phyloP scores from a whole-genome alignment of 2,329 filamentous ascomycete genomes.

The Talaromyces pinophilus region DNA sequence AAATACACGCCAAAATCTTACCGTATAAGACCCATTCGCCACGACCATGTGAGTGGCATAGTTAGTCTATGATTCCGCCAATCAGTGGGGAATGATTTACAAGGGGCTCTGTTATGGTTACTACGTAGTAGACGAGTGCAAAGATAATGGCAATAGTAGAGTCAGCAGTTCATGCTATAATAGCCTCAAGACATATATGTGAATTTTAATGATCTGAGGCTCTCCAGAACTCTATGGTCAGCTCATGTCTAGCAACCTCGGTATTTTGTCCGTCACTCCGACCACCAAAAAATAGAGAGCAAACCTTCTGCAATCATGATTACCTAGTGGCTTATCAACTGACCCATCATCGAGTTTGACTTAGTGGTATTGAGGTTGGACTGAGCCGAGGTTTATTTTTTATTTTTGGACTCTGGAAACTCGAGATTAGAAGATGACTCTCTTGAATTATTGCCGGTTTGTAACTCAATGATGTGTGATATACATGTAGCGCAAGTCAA shows the following conservation, averaged over 20 bases:
- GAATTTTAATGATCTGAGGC: background rate
- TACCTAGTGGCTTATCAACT: background rate
- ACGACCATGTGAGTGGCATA: background rate
- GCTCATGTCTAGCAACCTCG: background rate
- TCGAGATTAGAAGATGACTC: background rate
- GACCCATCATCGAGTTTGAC: background rate
- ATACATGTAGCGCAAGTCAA: background rate
- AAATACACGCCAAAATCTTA: background rate
- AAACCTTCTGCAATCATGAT: background rate
- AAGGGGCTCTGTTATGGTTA: background rate
- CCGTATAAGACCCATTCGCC: background rate
- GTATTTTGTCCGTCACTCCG: background rate
- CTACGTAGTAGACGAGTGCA: background rate
- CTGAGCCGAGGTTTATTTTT: background rate
- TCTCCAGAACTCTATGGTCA: background rate
- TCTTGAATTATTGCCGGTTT: background rate
- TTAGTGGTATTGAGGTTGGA: background rate
- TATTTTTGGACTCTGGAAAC: background rate
- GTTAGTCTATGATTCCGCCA: background rate
- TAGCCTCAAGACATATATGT: background rate
- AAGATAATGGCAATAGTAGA: background rate
- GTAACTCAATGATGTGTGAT: background rate
- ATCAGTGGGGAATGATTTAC: background rate
- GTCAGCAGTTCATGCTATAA: background rate
- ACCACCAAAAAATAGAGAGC: background rate